A percentile compares a stretch with the other conserved stretches of the same genome.
Evolutionary conservation across 2,329 filamentous ascomycete species (phyloP).

Genomic region (Ascochyta clinopodiicola): DNA sequence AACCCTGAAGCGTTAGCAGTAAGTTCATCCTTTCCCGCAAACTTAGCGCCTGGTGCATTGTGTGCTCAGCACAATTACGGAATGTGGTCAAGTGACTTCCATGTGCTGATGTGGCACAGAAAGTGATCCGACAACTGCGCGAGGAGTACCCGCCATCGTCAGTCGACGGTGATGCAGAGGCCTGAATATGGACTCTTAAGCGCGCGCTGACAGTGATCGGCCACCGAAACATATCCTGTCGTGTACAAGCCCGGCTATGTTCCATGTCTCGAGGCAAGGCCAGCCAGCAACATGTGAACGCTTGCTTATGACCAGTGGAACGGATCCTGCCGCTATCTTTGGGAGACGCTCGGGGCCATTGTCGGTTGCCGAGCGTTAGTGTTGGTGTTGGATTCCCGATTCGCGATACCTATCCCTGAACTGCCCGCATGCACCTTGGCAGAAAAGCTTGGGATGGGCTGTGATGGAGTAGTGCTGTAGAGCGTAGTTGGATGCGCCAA

Average conservation of each 20-base stretch:
- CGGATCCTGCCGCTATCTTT: conserved; percentile 12
- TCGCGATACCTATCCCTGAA: conserved; percentile 6
- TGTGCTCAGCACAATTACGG: no score
- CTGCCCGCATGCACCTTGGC: conserved; percentile 17
- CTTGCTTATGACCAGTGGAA: not conserved
- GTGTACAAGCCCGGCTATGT: conserved; percentile 16
- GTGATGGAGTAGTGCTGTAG: conserved; percentile 14
- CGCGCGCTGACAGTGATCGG: conserved; percentile 29
- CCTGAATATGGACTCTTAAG: conserved; percentile 19
- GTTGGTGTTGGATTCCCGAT: conserved; percentile 10
- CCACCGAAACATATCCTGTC: conserved; percentile 15
- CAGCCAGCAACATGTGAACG: not conserved
- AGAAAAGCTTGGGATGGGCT: conserved; percentile 12
- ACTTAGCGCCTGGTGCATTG: not conserved
- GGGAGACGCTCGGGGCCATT: not conserved
- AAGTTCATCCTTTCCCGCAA: conserved; percentile 49
- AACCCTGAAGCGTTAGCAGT: conserved; percentile 95
- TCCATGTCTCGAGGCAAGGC: conserved; percentile 2
- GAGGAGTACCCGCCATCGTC: conserved; percentile 48
- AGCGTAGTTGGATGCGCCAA: conserved; percentile 13
- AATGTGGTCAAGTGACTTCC: no score
- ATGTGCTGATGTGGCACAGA: conserved; percentile 39
- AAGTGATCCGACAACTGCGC: conserved; percentile 55
- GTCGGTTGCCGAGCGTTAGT: conserved; percentile 13
- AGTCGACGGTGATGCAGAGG: conserved; percentile 36